Base-by-base conservation (phyloP, 306 rosid genomes). In the Pterocarpus macrocarpus region DNA sequence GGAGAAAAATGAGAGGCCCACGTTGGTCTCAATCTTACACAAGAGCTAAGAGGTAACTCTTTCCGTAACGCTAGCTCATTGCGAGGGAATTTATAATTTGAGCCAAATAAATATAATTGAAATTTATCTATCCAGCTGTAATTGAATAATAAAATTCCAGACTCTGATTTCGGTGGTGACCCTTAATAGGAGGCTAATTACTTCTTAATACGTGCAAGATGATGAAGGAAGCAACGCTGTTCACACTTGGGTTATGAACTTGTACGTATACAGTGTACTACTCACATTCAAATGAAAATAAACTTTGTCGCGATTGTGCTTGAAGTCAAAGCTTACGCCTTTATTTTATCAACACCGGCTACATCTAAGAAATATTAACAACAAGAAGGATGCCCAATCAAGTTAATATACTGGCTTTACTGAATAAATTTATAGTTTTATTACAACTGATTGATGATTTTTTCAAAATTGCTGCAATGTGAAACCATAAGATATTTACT, bases 171-270 rank as follows among this genome's bases (percentile, higher is more conserved):
- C 43, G 4, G 77, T 69, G 65, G 49, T 78, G 44, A 39, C 44
- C 33, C 11, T 17, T 53, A 22, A 33, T 33, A 15, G 14, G 13
- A 47, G 45, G 15, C 52, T 50, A 35, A 6, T 13, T 12, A 13
- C 4, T 65, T 28, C 8, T 28, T 4, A 36, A 8, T 44, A 10
- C 2, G 28, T 2, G 64, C 16, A 33, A 28, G 10, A 50, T 28
- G 28, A 5, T 16, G 16, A n/a, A 11, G 7, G 68, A 79, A 84
- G 41, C 58, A 79, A 4, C 44, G 16, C 6, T 33, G 76, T 79
- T 83, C 83, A 83, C 83, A 73, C 77, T 71, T 53, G 69, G 15
- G 9, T 58, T 53, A n/a, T 75, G 15, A 43, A 61, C 8, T 35
- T n/a, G 38, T 49, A 6, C 47, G 36, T 14, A 10, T 34, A 34